These are phyloP conservation scores for Globisporangium barbulae DNA, from an alignment of 352 stramenopile genomes.

Conservation along the genomic window DNA sequence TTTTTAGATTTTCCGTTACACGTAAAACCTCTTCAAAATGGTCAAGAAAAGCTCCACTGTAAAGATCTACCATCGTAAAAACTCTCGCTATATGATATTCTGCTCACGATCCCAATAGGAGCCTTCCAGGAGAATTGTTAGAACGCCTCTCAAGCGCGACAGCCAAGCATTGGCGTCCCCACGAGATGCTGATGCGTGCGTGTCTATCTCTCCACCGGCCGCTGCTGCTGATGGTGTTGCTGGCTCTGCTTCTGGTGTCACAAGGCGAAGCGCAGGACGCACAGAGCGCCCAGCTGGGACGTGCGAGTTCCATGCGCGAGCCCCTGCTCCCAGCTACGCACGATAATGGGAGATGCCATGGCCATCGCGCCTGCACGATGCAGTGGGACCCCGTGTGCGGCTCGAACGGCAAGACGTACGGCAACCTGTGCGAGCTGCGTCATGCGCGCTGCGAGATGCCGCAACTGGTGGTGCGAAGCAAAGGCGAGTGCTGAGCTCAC, in stretches of 20 bases:
- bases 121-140: too few relatives aligned
- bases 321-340: background rate
- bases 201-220: too few relatives aligned
- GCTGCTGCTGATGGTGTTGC: background rate
- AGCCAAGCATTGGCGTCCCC: too few relatives aligned
- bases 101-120: too few relatives aligned
- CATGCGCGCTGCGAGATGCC: background rate
- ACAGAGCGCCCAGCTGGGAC: too few relatives aligned
- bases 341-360: background rate
- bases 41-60: too few relatives aligned
- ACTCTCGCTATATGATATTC: too few relatives aligned
- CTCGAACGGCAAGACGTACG: conserved; percentile 7
- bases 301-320: background rate
- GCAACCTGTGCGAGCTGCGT: conserved; percentile 1
- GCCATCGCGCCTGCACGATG: conserved; percentile 2
- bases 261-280: background rate
- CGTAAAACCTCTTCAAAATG: too few relatives aligned
- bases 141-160: too few relatives aligned
- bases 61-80: too few relatives aligned
- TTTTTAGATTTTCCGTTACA: too few relatives aligned
- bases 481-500: conserved; percentile 1
- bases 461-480: background rate
- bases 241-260: background rate
- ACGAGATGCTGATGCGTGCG: too few relatives aligned
- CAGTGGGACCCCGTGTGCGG: conserved; percentile 11